These are phyloP conservation scores for Arthrobotrys conoides DNA, from an alignment of 2,329 filamentous ascomycete genomes.

Conservation along the genomic window DNA sequence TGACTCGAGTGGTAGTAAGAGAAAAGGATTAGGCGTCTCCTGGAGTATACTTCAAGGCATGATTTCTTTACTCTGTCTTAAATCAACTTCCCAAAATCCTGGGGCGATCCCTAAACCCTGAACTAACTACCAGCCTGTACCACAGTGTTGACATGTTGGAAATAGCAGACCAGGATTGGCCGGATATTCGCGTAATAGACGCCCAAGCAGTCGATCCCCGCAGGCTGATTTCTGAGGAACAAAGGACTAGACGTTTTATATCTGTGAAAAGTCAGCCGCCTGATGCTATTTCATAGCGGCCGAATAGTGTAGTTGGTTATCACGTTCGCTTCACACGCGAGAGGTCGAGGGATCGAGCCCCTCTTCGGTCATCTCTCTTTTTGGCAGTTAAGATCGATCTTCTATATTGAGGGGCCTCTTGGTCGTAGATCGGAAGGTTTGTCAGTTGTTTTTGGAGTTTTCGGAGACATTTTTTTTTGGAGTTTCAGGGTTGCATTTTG, in stretches of 20 bases:
- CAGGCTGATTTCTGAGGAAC: background rate
- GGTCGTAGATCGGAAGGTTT: background rate
- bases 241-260: constrained; percentile 25
- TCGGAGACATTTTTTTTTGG: background rate
- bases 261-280: constrained; percentile 5
- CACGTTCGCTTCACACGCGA: constrained; percentile 62
- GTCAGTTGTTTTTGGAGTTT: background rate
- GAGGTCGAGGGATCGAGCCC: constrained; percentile 62
- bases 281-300: constrained; percentile 60
- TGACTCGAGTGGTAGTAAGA: no score
- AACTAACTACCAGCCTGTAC: no score
- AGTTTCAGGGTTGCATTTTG: constrained; percentile 8
- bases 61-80: no score
- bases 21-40: no score
- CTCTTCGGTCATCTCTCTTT: constrained; percentile 58
- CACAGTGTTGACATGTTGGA: no score
- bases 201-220: background rate
- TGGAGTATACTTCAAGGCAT: no score
- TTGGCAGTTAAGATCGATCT: background rate
- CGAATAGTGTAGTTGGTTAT: constrained; percentile 62
- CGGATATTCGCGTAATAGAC: background rate
- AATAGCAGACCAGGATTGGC: no score
- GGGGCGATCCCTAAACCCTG: no score
- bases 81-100: no score
- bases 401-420: background rate